phyloP scores from a whole-genome alignment of 2,329 filamentous ascomycete species.

The Sporothrix schenckii region DNA sequence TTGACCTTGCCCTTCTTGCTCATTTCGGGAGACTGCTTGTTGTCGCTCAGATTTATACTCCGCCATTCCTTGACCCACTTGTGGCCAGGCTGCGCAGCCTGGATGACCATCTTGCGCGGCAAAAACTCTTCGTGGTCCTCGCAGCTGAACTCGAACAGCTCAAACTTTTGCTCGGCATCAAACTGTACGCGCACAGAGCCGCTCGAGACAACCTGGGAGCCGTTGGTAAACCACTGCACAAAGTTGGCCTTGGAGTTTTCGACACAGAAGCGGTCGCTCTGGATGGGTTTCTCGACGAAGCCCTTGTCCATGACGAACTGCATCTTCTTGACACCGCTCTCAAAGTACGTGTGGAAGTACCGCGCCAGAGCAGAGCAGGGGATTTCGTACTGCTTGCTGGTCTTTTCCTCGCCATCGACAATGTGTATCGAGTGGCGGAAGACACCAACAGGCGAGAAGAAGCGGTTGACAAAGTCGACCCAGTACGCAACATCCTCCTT shows the following conservation, averaged over 20 bases:
- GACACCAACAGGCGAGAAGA: constrained; percentile 77
- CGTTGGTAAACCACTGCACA: constrained; percentile 85
- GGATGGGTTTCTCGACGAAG: constrained; percentile 57
- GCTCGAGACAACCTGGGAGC: constrained; percentile 78
- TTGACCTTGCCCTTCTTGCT: constrained; percentile 66
- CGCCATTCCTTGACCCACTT: constrained; percentile 69
- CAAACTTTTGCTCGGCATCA: constrained; percentile 76
- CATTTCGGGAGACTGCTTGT: constrained; percentile 66
- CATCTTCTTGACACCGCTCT: constrained; percentile 81
- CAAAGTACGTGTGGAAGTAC: constrained; percentile 88
- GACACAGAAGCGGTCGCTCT: constrained; percentile 70
- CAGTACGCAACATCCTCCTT: constrained; percentile 74
- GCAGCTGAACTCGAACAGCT: constrained; percentile 80
- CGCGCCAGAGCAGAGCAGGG: constrained; percentile 77
- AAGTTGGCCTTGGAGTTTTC: constrained; percentile 77
- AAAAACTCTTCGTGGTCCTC: constrained; percentile 80
- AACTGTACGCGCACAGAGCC: constrained; percentile 80
- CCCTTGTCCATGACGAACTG: constrained; percentile 80
- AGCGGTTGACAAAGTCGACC: constrained; percentile 75
- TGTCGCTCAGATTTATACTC: constrained; percentile 59
- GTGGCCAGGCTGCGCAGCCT: constrained; percentile 64
- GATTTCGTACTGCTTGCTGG: constrained; percentile 84
- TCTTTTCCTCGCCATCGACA: constrained; percentile 57
- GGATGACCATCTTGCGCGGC: constrained; percentile 66
- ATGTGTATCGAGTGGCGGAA: constrained; percentile 72